phyloP scores from a whole-genome alignment of 2,329 filamentous ascomycete genomes.

The Neonectria faginata region DNA sequence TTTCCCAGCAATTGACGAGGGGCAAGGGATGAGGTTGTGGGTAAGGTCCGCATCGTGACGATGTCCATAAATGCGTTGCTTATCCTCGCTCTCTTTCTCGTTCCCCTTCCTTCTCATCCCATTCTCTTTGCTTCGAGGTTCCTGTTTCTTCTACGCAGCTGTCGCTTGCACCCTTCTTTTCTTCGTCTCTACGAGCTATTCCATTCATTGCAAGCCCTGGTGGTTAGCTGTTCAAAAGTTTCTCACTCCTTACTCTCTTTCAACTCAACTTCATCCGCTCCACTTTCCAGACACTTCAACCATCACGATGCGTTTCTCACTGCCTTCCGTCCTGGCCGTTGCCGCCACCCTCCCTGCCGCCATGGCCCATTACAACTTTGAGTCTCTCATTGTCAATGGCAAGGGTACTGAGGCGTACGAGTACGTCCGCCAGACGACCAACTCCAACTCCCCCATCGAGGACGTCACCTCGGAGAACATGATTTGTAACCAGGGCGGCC shows the following conservation, averaged over 20 bases:
- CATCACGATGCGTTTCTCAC: slow-evolving; percentile 45
- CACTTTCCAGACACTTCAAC: slow-evolving; percentile 13
- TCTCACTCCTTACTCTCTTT: slow-evolving; percentile 3
- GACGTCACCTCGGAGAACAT: slow-evolving; percentile 54
- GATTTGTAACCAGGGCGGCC: slow-evolving; percentile 54
- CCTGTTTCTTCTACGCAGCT: slow-evolving; percentile 38
- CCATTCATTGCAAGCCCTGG: slow-evolving; percentile 46
- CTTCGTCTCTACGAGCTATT: slow-evolving; percentile 42
- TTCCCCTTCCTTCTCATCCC: slow-evolving; percentile 35
- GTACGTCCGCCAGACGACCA: slow-evolving; percentile 62
- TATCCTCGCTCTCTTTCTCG: not conserved
- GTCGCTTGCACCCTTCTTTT: slow-evolving; percentile 46
- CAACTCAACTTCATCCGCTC: slow-evolving; percentile 8
- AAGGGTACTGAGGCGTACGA: slow-evolving; percentile 59
- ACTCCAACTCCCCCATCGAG: slow-evolving; percentile 58
- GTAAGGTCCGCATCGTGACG: slow-evolving; percentile 1
- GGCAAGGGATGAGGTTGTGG: not conserved
- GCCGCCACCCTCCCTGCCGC: slow-evolving; percentile 44
- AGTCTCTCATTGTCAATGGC: slow-evolving; percentile 59
- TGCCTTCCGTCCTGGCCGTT: slow-evolving; percentile 42
- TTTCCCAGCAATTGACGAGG: slow-evolving; percentile 42
- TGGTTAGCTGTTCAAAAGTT: slow-evolving; percentile 31
- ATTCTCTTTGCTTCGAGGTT: slow-evolving; percentile 43
- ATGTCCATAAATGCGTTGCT: slow-evolving; percentile 19
- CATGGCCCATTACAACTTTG: slow-evolving; percentile 59